These are phyloP conservation scores for Diversispora epigaea DNA, from an alignment of 192 early-diverging fungal genomes.

Conservation along the genomic window DNA sequence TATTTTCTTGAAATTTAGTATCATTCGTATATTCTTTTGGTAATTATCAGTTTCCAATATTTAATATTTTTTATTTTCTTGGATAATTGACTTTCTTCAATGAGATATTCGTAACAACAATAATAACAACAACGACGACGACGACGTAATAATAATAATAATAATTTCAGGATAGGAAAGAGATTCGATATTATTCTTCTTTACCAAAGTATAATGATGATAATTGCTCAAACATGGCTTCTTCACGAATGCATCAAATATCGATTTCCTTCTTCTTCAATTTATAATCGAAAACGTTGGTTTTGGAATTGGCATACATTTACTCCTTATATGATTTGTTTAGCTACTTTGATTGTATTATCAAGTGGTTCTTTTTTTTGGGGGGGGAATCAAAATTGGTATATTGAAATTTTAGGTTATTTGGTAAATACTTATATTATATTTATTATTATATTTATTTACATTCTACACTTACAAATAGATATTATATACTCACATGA, in stretches of 20 bases:
- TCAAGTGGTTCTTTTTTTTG: conserved; percentile 36
- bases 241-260: conserved; percentile 51
- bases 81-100: neutral
- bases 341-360: conserved; percentile 30
- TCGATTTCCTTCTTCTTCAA: conserved; percentile 32
- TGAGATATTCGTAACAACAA: neutral
- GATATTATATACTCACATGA: no score
- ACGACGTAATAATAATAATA: neutral
- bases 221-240: conserved; percentile 48
- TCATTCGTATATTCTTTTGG: conserved; percentile 52
- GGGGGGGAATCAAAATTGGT: conserved; percentile 23
- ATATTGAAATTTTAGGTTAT: conserved; percentile 43
- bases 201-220: conserved; percentile 60
- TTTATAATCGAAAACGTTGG: conserved; percentile 12
- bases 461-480: no score
- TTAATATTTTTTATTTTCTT: neutral
- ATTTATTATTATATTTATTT: conserved; percentile 1
- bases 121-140: no score
- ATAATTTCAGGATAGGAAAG: conserved; percentile 39
- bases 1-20: conserved; percentile 24
- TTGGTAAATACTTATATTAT: conserved; percentile 18
- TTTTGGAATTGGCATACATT: conserved; percentile 49
- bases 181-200: conserved; percentile 57
- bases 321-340: conserved; percentile 41
- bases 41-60: conserved; percentile 13